Evolutionary conservation across 495 filamentous ascomycete species (phyloP).

Genomic region (Aspergillus panamensis): DNA sequence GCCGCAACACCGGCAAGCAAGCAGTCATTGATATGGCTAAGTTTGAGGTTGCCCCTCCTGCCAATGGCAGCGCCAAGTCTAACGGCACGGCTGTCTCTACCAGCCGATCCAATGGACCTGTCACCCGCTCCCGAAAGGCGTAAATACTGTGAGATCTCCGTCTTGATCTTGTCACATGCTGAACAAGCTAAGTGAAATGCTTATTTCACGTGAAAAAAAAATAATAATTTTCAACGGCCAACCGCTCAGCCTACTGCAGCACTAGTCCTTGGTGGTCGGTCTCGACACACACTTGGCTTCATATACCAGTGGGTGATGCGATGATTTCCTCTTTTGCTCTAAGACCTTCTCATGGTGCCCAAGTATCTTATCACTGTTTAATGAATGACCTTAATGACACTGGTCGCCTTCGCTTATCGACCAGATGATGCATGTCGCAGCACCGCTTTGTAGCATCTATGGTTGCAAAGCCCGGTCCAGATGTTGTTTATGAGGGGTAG

Average conservation of each 20-base stretch:
- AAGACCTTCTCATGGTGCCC: slow-evolving; percentile 16
- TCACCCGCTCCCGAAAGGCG: slow-evolving; percentile 50
- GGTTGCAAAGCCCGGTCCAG: slow-evolving; percentile 17
- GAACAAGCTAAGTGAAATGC: background rate
- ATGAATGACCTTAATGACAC: slow-evolving; percentile 47
- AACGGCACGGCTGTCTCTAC: slow-evolving; percentile 36
- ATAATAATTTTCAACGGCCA: background rate
- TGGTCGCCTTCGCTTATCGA: slow-evolving; percentile 32
- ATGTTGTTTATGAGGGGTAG: slow-evolving; percentile 16
- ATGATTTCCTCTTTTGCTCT: slow-evolving; percentile 7
- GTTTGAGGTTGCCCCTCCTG: slow-evolving; percentile 38
- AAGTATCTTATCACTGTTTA: slow-evolving; percentile 37
- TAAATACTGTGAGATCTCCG: slow-evolving; percentile 25
- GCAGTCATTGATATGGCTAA: slow-evolving; percentile 54
- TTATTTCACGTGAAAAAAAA: background rate
- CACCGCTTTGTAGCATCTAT: slow-evolving; percentile 19
- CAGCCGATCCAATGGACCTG: slow-evolving; percentile 43
- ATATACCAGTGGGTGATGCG: background rate
- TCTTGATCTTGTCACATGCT: background rate
- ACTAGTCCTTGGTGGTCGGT: background rate
- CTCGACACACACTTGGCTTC: background rate
- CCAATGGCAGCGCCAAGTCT: slow-evolving; percentile 28
- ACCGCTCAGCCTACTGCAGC: background rate
- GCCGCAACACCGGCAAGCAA: slow-evolving; percentile 50
- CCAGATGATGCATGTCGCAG: slow-evolving; percentile 26